phyloP scores from a whole-genome alignment of 495 filamentous ascomycete species.

The Talaromyces trachyspermus region DNA sequence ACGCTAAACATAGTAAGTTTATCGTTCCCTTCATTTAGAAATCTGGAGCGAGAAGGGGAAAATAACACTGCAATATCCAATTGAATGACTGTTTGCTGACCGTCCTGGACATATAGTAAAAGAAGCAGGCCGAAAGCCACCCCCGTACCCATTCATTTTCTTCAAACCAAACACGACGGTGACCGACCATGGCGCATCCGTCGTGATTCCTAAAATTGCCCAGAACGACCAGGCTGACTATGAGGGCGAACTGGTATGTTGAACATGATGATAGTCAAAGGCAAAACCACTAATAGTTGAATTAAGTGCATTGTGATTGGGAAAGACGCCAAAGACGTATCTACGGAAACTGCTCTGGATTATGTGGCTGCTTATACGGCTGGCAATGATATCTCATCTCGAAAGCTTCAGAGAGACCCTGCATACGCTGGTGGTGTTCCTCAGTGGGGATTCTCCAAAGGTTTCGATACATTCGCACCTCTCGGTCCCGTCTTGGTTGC shows the following conservation, averaged over 20 bases:
- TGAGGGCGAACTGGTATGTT: conserved; percentile 43
- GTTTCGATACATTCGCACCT: conserved; percentile 73
- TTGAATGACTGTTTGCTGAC: no score
- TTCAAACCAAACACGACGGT: conserved; percentile 42
- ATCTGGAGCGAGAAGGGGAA: no score
- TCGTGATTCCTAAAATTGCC: conserved; percentile 40
- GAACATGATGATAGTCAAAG: not conserved
- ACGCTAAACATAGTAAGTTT: conserved; percentile 30
- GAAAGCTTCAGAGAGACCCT: conserved; percentile 51
- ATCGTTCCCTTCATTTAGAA: no score
- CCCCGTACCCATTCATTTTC: conserved; percentile 43
- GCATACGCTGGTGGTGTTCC: conserved; percentile 49
- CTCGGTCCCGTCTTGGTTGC: conserved; percentile 60
- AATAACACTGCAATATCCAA: no score
- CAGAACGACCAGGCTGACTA: conserved; percentile 46
- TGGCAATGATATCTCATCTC: conserved; percentile 48
- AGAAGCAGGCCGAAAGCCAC: conserved; percentile 40
- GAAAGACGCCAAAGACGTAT: conserved; percentile 39
- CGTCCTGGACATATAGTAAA: conserved; percentile 25
- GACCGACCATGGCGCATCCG: conserved; percentile 29
- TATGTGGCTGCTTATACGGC: conserved; percentile 52
- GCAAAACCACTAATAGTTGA: not conserved
- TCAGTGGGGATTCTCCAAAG: conserved; percentile 55
- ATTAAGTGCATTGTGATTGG: conserved; percentile 32
- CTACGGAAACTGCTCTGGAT: conserved; percentile 38